Base-by-base conservation (phyloP, 768 basidiomycete species). In the Trametes meyenii region DNA sequence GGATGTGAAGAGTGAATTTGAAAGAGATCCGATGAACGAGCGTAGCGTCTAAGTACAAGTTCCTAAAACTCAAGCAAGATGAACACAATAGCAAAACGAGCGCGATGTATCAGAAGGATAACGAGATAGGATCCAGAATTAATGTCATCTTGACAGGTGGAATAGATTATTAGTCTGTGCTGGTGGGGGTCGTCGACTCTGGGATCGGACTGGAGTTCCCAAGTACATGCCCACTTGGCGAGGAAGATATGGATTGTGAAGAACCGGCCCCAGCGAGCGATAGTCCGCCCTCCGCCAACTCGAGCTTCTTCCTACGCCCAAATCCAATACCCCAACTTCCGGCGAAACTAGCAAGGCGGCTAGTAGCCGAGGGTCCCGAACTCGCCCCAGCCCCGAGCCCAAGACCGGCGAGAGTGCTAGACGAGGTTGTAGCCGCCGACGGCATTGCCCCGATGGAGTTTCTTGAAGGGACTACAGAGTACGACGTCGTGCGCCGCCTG, bases 291-390 rank as follows among this genome's bases (percentile, higher is more conserved):
- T 63, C 63, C n/a, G 42, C 24, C 10, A 62, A 36, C 36, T 64
- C 64, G 24, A 46, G 33, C 50, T 64, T 71, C 70, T 81, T 86
- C 72, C 79, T 83, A 52, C 85, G 77, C 33, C 85, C 85, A 69
- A 89, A 88, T 1, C 84, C 73, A 55, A 84, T 81, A 0, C 86
- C 87, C 84, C 84, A 88, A 71, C 81, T 88, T 50, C 77, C 74
- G 26, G 74, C 73, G 13, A 76, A 65, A 55, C 67, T 75, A 5
- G 75, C 74, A 3, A 76, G 63, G 26, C 71, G 61, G 51, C 66
- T 70, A n/a, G 68, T 66, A 19, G 72, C 73, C 21, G 52, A 51
- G 16, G 57, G 56, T 1, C 64, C 38, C 42, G 55, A 35, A 36
- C 60, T 61, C 17, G 64, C 45, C 2, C 63, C 64, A 19, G 54